Conservation (phyloP, 1,139 yeast genomes). For the Candida tunisiensis region DNA sequence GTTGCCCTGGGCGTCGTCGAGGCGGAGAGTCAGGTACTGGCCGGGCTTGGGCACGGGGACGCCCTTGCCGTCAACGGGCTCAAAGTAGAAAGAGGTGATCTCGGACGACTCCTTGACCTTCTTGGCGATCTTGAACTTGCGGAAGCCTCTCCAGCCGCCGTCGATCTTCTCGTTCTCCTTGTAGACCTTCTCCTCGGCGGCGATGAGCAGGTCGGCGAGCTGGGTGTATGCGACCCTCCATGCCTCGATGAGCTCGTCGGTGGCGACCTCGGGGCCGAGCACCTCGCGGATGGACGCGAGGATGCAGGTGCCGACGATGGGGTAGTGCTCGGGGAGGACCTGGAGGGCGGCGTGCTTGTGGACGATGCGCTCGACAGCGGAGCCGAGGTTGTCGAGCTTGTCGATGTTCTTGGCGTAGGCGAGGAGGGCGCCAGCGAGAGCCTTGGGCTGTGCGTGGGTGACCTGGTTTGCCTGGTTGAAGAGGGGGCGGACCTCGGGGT, state of each 20-base stretch:
- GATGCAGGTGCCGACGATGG: constrained; percentile 42
- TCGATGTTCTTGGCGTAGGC: constrained; percentile 52
- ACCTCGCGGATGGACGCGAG: constrained; percentile 36
- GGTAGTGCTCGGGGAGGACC: constrained; percentile 45
- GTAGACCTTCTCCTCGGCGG: constrained; percentile 35
- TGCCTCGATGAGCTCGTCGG: constrained; percentile 39
- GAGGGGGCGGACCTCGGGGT: constrained; percentile 38
- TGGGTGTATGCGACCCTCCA: constrained; percentile 53
- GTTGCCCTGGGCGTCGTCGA: constrained; percentile 17
- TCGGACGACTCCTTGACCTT: constrained; percentile 28
- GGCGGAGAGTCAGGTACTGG: constrained; percentile 37
- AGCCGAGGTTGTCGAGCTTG: constrained; percentile 34
- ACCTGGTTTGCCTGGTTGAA: constrained; percentile 46
- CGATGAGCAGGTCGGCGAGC: constrained; percentile 43
- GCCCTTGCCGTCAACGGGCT: constrained; percentile 28
- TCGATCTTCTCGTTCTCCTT: constrained; percentile 15
- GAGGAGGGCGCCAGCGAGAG: constrained; percentile 44
- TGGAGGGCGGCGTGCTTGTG: constrained; percentile 51
- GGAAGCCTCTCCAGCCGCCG: constrained; percentile 40
- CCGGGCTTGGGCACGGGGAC: constrained; percentile 31
- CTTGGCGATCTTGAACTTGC: constrained; percentile 29
- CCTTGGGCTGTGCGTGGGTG: constrained; percentile 41
- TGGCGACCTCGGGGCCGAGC: constrained; percentile 40
- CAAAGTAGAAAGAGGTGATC: constrained; percentile 35
- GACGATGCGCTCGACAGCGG: constrained; percentile 43